Evolutionary conservation across 768 basidiomycete species (phyloP).

Genomic region (Lactifluus piperatus): DNA sequence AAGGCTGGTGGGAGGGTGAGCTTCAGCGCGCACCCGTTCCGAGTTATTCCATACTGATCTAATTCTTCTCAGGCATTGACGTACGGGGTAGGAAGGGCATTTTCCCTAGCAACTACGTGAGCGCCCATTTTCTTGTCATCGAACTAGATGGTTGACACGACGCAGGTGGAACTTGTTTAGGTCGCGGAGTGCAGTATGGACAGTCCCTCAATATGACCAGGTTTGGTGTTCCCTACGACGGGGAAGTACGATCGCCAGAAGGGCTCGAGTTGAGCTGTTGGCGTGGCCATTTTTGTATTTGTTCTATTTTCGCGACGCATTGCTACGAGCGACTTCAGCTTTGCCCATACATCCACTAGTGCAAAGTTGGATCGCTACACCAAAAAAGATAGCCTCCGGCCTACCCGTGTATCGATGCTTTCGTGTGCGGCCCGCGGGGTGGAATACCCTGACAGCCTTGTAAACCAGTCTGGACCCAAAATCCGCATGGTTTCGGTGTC

Average conservation of each 20-base stretch:
- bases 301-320: neutral
- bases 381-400: neutral
- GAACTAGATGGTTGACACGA: conserved; percentile 11
- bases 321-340: neutral
- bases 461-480: neutral
- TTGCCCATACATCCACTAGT: neutral
- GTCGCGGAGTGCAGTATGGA: conserved; percentile 9
- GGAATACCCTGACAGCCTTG: neutral
- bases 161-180: conserved; percentile 41
- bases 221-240: conserved; percentile 13
- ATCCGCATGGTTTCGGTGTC: neutral
- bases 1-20: conserved; percentile 86
- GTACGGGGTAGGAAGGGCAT: conserved; percentile 59
- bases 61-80: conserved; percentile 44
- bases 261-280: neutral
- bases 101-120: conserved; percentile 84
- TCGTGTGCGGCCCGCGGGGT: neutral
- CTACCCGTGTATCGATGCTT: neutral
- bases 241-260: conserved; percentile 1
- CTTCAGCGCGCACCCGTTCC: conserved; percentile 18
- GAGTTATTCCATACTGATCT: conserved; percentile 19
- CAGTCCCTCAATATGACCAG: conserved; percentile 25
- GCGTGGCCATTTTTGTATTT: conserved; percentile 1
- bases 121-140: conserved; percentile 27
- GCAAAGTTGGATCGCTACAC: neutral